These are phyloP conservation scores for Tylopilus sp. DNA, from an alignment of 768 basidiomycete species.

Conservation along the genomic window DNA sequence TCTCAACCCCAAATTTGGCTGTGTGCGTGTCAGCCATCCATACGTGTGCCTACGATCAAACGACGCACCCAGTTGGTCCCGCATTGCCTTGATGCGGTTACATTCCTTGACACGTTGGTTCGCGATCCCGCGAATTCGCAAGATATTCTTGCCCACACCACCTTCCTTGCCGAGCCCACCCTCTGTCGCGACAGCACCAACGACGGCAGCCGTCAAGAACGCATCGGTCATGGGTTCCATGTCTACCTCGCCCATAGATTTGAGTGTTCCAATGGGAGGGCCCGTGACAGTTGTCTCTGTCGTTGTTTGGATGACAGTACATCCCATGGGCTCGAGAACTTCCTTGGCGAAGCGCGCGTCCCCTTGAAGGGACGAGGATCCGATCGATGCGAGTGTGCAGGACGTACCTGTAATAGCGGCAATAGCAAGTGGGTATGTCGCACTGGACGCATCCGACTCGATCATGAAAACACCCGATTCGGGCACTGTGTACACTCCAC, in stretches of 20 bases:
- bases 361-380: constrained; percentile 91
- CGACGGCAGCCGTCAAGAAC: constrained; percentile 86
- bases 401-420: constrained; percentile 97
- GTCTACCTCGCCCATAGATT: constrained; percentile 60
- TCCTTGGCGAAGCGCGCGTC: constrained; percentile 94
- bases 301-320: constrained; percentile 81
- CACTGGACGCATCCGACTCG: constrained; percentile 93
- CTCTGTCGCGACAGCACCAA: constrained; percentile 78
- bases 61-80: constrained; percentile 80
- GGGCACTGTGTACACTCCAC: constrained; percentile 74
- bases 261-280: constrained; percentile 81
- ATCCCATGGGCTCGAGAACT: constrained; percentile 94
- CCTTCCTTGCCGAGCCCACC: constrained; percentile 43
- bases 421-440: constrained; percentile 95
- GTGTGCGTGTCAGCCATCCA: background rate
- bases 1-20: constrained; percentile 95
- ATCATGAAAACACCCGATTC: constrained; percentile 65
- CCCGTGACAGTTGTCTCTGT: constrained; percentile 91
- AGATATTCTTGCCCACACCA: constrained; percentile 38
- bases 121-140: constrained; percentile 90
- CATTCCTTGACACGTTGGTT: constrained; percentile 99
- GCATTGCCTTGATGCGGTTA: constrained; percentile 95
- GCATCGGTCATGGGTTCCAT: constrained; percentile 99
- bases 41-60: no score
- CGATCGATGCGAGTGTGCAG: constrained; percentile 92